Evolutionary conservation across 345 rosid genomes (phyloP).

Genomic region (Rhodamnia argentea): DNA sequence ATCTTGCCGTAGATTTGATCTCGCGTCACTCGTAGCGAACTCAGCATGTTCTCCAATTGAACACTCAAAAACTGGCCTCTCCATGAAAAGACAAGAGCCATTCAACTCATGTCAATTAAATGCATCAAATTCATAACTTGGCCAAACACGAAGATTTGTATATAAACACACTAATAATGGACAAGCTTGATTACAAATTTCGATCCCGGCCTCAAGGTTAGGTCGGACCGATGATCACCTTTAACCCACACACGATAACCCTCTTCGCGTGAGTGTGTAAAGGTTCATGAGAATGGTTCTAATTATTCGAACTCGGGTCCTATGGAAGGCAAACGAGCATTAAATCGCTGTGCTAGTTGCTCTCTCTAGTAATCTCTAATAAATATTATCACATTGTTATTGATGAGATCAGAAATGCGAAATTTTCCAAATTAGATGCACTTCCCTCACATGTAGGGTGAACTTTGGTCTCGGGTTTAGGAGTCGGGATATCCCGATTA

Average conservation of each 20-base stretch:
- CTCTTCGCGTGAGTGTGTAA: not conserved
- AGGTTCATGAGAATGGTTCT: not conserved
- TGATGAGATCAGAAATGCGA: not conserved
- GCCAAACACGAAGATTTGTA: not conserved
- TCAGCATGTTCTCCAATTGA: not conserved
- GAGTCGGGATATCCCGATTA: not conserved
- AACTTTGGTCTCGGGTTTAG: not conserved
- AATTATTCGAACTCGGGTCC: not conserved
- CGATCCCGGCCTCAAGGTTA: not conserved
- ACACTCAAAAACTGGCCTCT: not conserved
- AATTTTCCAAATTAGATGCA: not conserved
- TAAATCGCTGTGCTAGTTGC: not conserved
- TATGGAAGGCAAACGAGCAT: not conserved
- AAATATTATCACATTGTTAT: fast-evolving
- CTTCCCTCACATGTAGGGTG: not conserved
- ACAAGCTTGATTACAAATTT: not conserved
- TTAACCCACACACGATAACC: not conserved
- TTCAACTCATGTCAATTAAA: not conserved
- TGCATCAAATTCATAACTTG: not conserved
- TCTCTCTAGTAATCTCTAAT: not conserved
- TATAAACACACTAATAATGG: not conserved
- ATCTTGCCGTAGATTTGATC: not conserved
- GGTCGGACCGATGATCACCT: not conserved
- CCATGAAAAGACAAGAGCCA: not conserved
- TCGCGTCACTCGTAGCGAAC: not conserved